Evolutionary conservation across 148 eudicot genomes (phyloP).

Genomic region (Spergularia marina): DNA sequence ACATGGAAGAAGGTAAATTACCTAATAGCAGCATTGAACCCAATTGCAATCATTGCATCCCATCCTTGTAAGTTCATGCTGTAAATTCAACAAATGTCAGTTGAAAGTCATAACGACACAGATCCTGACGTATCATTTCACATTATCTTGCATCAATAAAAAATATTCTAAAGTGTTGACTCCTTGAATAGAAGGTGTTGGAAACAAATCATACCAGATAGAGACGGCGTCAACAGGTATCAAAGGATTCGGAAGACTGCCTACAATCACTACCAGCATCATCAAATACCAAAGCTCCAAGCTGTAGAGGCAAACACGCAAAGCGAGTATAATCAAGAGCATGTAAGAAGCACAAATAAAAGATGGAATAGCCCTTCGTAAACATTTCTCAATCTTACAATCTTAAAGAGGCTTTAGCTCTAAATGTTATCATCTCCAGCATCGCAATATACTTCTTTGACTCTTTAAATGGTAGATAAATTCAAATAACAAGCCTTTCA

Average conservation of each 20-base stretch:
- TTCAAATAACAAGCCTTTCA: neutral
- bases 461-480: neutral
- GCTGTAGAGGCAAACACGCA: slow-evolving; percentile 38
- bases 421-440: neutral
- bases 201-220: slow-evolving; percentile 25
- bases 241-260: slow-evolving; percentile 57
- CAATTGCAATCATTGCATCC: slow-evolving; percentile 82
- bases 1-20: slow-evolving; percentile 16
- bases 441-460: neutral
- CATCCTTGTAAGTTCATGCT: slow-evolving; percentile 88
- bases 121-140: too few relatives aligned
- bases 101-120: neutral
- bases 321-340: slow-evolving; percentile 8
- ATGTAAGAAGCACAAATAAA: neutral
- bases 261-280: slow-evolving; percentile 62
- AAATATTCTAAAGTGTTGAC: neutral
- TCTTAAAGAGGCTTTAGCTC: neutral
- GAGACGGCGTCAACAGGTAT: slow-evolving; percentile 74
- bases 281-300: slow-evolving; percentile 89
- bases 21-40: slow-evolving; percentile 91
- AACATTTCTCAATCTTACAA: neutral
- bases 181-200: neutral
- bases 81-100: slow-evolving; percentile 23
- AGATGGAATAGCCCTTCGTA: too few relatives aligned
- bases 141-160: neutral